Evolutionary conservation across 768 basidiomycete species (phyloP), one percentile per base, ranked within the genome.

Genomic region (Trametes villosa): DNA sequence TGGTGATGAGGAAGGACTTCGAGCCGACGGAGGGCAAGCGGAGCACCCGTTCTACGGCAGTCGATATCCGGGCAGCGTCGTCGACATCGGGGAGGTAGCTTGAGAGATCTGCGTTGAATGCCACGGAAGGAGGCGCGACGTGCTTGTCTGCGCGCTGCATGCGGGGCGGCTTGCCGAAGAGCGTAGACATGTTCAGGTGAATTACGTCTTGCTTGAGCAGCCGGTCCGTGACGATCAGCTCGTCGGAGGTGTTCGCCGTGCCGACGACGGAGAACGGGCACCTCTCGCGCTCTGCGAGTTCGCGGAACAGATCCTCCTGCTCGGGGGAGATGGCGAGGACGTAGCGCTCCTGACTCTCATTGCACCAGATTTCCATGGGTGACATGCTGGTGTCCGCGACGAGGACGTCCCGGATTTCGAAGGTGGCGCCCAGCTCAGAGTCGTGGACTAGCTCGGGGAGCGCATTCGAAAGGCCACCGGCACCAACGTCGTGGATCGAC

Each of bases 281-380:
- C 52, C 97, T 81, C 72, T 99, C 97, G 66, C 97, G 83, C 70
- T 82, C 81, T 3, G 93, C 93, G 44, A 98, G 88, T 13, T 67
- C 76, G 67, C 87, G 86, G 74, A 99, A 98, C 5, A 76, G 73
- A 2, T 76, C 73, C 22, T 86, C 78, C 58, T 82, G 83, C 18
- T 83, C 81, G 2, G 86, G 84, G 0, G 85, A 84, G 60, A 99
- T 83, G 9, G 97, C 97, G 30, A 98, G 82, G 29, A 98, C 97
- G 71, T 98, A 99, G 38, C 97, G 88, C 70, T 98, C 97, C 78
- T 98, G 97, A 65, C 88, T 91, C 76, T 99, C 97, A 75, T 99
- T 99, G 72, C 97, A 98, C 97, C 97, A 99, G 50, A 98, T 98
- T 77, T 98, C 96, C 96, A 99, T 98, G 0, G 97, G 97, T 4